phyloP scores from a whole-genome alignment of 1,284 basidiomycete genomes.

The Ustilago cynodontis region DNA sequence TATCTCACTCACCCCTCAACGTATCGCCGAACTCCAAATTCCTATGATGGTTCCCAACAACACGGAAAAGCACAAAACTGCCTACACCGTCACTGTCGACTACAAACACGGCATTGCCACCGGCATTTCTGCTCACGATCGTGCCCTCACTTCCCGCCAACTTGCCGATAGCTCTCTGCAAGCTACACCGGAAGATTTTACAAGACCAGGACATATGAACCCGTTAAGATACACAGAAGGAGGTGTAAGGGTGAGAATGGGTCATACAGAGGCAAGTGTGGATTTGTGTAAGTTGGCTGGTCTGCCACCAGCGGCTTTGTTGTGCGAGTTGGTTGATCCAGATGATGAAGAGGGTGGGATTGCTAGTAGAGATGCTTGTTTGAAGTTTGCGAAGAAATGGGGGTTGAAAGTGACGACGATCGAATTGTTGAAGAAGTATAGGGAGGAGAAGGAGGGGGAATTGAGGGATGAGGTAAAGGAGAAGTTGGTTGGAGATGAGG shows the following conservation, averaged over 20 bases:
- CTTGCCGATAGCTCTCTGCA: slow-evolving; percentile 74
- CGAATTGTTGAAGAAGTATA: slow-evolving; percentile 75
- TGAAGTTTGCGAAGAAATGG: slow-evolving; percentile 90
- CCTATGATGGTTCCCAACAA: slow-evolving; percentile 94
- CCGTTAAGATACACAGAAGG: slow-evolving; percentile 88
- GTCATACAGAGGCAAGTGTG: slow-evolving; percentile 93
- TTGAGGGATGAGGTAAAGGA: slow-evolving; percentile 16
- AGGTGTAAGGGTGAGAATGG: slow-evolving; percentile 84
- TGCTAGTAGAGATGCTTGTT: slow-evolving; percentile 93
- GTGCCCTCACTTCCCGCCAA: slow-evolving; percentile 85
- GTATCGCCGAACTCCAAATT: slow-evolving; percentile 84
- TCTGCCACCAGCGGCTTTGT: slow-evolving; percentile 82
- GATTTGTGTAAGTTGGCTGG: slow-evolving; percentile 87
- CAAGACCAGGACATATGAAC: slow-evolving; percentile 93
- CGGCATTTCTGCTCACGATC: slow-evolving; percentile 96
- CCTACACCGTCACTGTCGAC: slow-evolving; percentile 96
- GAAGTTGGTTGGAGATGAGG: slow-evolving; percentile 20
- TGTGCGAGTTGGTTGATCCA: slow-evolving; percentile 96
- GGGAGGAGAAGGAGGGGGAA: slow-evolving; percentile 55
- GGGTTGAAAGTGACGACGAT: slow-evolving; percentile 94
- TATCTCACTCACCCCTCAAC: slow-evolving; percentile 81
- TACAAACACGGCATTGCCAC: slow-evolving; percentile 93
- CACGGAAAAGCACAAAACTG: slow-evolving; percentile 90
- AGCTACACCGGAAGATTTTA: slow-evolving; percentile 77
- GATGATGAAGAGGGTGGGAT: slow-evolving; percentile 87